Evolutionary conservation across 2,329 filamentous ascomycete species (phyloP).

Genomic region (Trichophyton benhamiae): DNA sequence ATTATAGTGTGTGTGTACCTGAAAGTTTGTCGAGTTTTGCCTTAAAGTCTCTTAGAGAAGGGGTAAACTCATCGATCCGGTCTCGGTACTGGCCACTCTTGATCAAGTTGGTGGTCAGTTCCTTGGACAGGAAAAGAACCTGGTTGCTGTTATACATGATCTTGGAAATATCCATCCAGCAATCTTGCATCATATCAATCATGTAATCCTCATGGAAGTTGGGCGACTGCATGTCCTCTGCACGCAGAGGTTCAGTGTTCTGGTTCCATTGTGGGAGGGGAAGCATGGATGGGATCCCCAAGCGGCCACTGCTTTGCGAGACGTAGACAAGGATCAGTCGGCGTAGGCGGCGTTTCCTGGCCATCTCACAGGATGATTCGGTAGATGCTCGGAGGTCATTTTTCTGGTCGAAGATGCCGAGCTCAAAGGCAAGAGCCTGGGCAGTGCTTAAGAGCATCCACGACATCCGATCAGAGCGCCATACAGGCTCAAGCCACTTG

Average conservation of each 20-base stretch:
- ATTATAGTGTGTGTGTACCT: constrained; percentile 16
- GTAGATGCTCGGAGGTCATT: constrained; percentile 54
- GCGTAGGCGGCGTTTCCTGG: constrained; percentile 71
- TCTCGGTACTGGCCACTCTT: constrained; percentile 73
- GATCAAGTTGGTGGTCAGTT: constrained; percentile 80
- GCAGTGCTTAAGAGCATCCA: constrained; percentile 95
- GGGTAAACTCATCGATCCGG: constrained; percentile 68
- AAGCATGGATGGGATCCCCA: constrained; percentile 90
- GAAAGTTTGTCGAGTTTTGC: constrained; percentile 66
- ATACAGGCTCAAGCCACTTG: constrained; percentile 91
- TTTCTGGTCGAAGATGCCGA: constrained; percentile 88
- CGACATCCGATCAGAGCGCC: constrained; percentile 89
- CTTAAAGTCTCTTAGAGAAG: constrained; percentile 66
- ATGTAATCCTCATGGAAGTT: constrained; percentile 20
- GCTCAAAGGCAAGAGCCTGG: constrained; percentile 78
- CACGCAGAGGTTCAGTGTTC: constrained; percentile 25
- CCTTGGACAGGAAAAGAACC: constrained; percentile 71
- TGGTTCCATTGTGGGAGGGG: constrained; percentile 41
- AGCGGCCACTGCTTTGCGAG: constrained; percentile 80
- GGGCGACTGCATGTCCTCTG: constrained; percentile 14
- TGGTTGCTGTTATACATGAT: constrained; percentile 87
- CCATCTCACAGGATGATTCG: constrained; percentile 47
- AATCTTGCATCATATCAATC: constrained; percentile 56
- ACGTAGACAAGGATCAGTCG: constrained; percentile 81
- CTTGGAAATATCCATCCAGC: constrained; percentile 87